These are phyloP conservation scores for Salix purpurea DNA, from an alignment of 345 rosid genomes.

Conservation along the genomic window DNA sequence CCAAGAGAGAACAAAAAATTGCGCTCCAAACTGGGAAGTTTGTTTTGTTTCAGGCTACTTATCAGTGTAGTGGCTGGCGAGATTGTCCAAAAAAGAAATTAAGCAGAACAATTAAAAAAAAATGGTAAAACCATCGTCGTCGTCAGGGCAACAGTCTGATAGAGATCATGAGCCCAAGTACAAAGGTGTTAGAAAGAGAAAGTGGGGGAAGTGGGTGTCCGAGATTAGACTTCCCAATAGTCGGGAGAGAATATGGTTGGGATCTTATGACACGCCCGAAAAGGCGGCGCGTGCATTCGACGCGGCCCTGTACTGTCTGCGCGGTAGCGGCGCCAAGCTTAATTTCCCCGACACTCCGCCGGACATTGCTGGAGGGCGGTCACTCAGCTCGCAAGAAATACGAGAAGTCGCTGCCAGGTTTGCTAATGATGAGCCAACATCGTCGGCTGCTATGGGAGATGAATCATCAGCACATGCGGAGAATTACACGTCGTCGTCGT, in stretches of 20 bases:
- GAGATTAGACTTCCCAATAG: conserved; percentile 89
- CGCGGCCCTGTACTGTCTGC: conserved; percentile 67
- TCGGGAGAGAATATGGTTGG: conserved; percentile 87
- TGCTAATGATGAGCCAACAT: conserved; percentile 35
- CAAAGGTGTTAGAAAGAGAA: conserved; percentile 82
- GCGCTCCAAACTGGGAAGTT: neutral
- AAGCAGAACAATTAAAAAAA: neutral
- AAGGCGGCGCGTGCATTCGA: conserved; percentile 97
- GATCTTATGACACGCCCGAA: conserved; percentile 63
- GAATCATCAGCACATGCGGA: neutral
- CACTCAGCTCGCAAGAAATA: conserved; percentile 48
- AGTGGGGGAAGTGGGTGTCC: conserved; percentile 96
- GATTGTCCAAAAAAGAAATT: neutral
- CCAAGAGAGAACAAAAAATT: neutral
- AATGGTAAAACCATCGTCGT: neutral
- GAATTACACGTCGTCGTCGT: conserved; percentile 13
- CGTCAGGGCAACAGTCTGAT: conserved; percentile 2
- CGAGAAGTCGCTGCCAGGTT: conserved; percentile 53
- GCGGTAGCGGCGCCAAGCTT: conserved; percentile 58
- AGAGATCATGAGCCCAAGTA: conserved; percentile 40
- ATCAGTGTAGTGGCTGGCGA: neutral
- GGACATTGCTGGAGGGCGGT: conserved; percentile 35
- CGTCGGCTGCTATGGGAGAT: neutral
- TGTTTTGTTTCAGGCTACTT: neutral
- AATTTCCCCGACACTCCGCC: conserved; percentile 67